These are phyloP conservation scores for Brasilioporus rufonigricans DNA, from an alignment of 768 basidiomycete genomes.

Conservation along the genomic window DNA sequence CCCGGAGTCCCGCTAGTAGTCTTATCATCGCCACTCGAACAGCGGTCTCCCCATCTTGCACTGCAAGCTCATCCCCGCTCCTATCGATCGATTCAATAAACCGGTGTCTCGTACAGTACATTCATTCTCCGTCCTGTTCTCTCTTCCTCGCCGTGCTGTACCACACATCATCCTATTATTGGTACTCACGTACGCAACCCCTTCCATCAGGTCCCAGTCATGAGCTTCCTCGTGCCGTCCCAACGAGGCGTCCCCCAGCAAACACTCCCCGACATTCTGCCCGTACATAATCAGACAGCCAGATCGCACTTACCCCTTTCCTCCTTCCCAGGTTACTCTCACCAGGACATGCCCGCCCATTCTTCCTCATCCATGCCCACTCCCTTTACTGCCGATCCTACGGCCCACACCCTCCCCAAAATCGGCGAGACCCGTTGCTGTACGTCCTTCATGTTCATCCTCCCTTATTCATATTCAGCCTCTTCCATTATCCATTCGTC, in stretches of 20 bases:
- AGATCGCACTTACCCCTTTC: conserved; percentile 40
- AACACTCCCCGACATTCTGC: conserved; percentile 21
- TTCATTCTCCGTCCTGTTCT: conserved; percentile 18
- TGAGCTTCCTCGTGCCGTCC: conserved; percentile 36
- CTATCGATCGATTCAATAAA: conserved; percentile 16
- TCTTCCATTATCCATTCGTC: conserved; percentile 8
- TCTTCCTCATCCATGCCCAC: conserved; percentile 27
- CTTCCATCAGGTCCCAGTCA: conserved; percentile 23
- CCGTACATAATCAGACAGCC: conserved; percentile 32
- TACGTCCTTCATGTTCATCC: conserved; percentile 38
- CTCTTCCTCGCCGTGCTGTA: conserved; percentile 13
- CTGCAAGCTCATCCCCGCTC: conserved; percentile 5
- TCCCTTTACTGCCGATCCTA: conserved; percentile 36
- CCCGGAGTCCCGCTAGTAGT: neutral
- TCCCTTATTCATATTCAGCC: conserved; percentile 7
- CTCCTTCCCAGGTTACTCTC: conserved; percentile 35
- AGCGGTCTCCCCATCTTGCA: neutral
- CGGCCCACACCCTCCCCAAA: conserved; percentile 44
- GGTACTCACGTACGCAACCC: conserved; percentile 16
- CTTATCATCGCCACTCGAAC: too few relatives aligned
- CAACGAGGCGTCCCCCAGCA: conserved; percentile 34
- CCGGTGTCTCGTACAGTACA: conserved; percentile 12
- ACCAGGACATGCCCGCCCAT: conserved; percentile 30
- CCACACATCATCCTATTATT: conserved; percentile 21
- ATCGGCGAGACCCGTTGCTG: conserved; percentile 76